Evolutionary conservation across 2,329 filamentous ascomycete genomes (phyloP), one percentile per base, ranked within the genome.

Genomic region (Aspergillus quadrilineatus): DNA sequence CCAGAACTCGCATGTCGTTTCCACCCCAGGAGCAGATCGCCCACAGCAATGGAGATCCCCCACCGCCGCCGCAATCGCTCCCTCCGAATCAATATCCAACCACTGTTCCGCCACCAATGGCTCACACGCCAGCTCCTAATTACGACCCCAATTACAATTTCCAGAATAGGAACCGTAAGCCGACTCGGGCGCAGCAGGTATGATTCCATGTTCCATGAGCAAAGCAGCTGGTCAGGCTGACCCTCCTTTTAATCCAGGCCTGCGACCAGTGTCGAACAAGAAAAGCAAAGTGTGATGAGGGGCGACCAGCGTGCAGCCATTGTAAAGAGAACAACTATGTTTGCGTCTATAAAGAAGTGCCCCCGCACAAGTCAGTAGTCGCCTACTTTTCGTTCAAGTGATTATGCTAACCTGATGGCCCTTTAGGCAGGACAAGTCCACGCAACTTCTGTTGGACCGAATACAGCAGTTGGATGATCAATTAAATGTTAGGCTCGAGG

Each of bases 211-310:
- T 7, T 6, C 15, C 4, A 4, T 4, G n/a, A 41, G 37, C 37
- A 12, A 8, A 32, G 32, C 4, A 15, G 2, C 6, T 4, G 14
- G n/a, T 6, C n/a, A 30, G 22, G 30, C 43, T 45, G 43, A 45
- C 43, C 3, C 12, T 47, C 29, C 17, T 7, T 47, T 34, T 34
- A 9, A 5, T 28, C 22, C n/a, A 96, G 87, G 94, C 94, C 37
- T 99, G 94, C 74, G 92, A 96, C 68, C 90, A 88, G 72, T 96
- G 92, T 74, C 86, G 92, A 57, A 84, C 89, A 59, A 82, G 93
- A 39, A 96, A 96, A 74, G 91, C 91, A 12, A 96, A 96, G 75
- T 96, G 92, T 71, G 91, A 96, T 66, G 92, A 96, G 77, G 86
- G 87, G 9, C 86, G 89, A 63, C 92, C 89, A 1, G 88, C 89